These are phyloP conservation scores for Mucor velutinosus DNA, from an alignment of 371 early-diverging fungal genomes.

Conservation along the genomic window DNA sequence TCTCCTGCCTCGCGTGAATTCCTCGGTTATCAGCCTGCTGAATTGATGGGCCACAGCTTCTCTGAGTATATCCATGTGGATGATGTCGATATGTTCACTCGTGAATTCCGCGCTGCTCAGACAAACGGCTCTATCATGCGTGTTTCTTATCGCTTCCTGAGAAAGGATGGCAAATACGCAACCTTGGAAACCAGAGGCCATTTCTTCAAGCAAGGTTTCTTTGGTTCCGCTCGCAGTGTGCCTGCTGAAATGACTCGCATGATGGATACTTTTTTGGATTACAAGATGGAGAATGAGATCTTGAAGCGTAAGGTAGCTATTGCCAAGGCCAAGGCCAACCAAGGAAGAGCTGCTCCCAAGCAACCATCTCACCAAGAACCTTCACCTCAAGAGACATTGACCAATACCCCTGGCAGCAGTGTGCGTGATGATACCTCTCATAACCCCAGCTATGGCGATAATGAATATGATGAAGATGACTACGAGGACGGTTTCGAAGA, in stretches of 20 bases:
- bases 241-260: constrained; percentile 38
- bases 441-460: background rate
- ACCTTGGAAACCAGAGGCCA: constrained; percentile 43
- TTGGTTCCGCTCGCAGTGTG: constrained; percentile 41
- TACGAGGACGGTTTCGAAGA: constrained; percentile 24
- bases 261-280: constrained; percentile 47
- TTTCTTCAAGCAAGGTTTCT: constrained; percentile 37
- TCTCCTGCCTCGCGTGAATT: constrained; percentile 45
- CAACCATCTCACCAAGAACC: background rate
- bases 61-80: constrained; percentile 33
- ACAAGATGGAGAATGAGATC: constrained; percentile 50
- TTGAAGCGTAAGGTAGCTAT: constrained; percentile 15
- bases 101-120: constrained; percentile 21
- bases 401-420: background rate
- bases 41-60: constrained; percentile 21
- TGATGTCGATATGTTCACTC: constrained; percentile 26
- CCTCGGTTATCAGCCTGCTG: constrained; percentile 47
- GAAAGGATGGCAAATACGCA: constrained; percentile 46
- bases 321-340: constrained; percentile 6
- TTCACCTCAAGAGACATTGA: constrained; percentile 7
- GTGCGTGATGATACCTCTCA: background rate
- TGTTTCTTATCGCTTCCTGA: constrained; percentile 37
- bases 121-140: constrained; percentile 13
- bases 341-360: constrained; percentile 4
- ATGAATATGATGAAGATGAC: constrained; percentile 21